Base-by-base conservation (phyloP, 2,329 filamentous ascomycete genomes). In the Cytospora piceae region DNA sequence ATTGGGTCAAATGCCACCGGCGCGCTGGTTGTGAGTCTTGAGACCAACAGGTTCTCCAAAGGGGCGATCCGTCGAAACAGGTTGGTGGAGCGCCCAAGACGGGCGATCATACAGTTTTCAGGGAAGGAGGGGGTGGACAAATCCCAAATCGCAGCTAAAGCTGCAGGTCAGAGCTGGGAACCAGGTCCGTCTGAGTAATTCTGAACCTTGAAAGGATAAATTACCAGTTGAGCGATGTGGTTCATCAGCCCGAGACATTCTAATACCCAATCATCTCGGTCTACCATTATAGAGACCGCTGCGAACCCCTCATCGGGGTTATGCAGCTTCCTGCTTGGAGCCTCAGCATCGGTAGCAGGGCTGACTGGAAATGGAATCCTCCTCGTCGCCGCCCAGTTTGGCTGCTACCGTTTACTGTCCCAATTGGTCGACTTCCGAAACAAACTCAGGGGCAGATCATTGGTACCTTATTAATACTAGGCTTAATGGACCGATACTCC, bases 341-440 rank as follows among this genome's bases (percentile, higher is more conserved):
- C 53, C 42, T 20, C 29, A 32, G 27, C 60, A 57, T 24, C 52
- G 60, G 37, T 56, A 31, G 15, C 39, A 57, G 49, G 53, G 53
- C 52, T 55, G 22, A 24, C 46, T 46, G 15, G 24, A 51, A 22
- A 34, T 4, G 39, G 49, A 54, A n/a, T 51, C 15, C 60, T 63
- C 53, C 24, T 15, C 39, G 31, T n/a, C 42, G 53, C 46, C 4
- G n/a, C n/a, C 46, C 46, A 12, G 46, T 42, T 52, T 39, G 61
- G 61, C 39, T 63, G 53, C 53, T 57, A 63, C 61, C 39, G 29
- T 63, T 24, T 57, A 24, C 61, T 22, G 42, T 52, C 20, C 61
- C 39, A 57, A 53, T 63, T 63, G 61, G 61, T 39, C 53, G 61
- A 39, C 61, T 57, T 49, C 56, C 61, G 61, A 63, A 63, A 51